phyloP scores from a whole-genome alignment of 169 alveolate genomes.

The Plasmodium blacklocki region DNA sequence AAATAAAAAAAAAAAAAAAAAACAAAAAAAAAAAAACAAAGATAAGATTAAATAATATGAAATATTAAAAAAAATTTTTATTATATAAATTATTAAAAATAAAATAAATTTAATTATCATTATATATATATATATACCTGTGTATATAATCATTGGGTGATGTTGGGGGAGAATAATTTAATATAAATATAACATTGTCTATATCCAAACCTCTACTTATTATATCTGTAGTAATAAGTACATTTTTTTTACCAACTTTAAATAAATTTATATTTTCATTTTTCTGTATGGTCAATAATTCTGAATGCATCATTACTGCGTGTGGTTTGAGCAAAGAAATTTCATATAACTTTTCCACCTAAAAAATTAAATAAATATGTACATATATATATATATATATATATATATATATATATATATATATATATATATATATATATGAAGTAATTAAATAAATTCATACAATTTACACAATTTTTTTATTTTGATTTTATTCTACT shows the following conservation, averaged over 20 bases:
- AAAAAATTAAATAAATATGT: neutral
- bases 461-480: neutral
- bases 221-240: conserved; percentile 72
- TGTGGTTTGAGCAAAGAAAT: conserved; percentile 56
- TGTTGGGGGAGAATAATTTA: conserved; percentile 67
- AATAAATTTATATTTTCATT: conserved; percentile 68
- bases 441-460: neutral
- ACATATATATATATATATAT: neutral
- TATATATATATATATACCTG: conserved; percentile 22
- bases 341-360: conserved; percentile 67
- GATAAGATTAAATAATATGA: conserved; percentile 3
- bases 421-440: conserved; percentile 1
- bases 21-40: too few species aligned
- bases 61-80: neutral
- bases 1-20: neutral
- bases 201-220: conserved; percentile 72
- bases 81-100: neutral
- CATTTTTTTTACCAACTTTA: conserved; percentile 41
- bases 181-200: conserved; percentile 55
- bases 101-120: too few species aligned
- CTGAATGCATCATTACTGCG: conserved; percentile 63
- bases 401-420: neutral
- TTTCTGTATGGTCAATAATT: conserved; percentile 49
- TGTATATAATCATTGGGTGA: conserved; percentile 75
- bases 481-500: too few species aligned